These are phyloP conservation scores for Geotrichum siamense DNA, from an alignment of 1,139 yeast genomes.

Conservation along the genomic window DNA sequence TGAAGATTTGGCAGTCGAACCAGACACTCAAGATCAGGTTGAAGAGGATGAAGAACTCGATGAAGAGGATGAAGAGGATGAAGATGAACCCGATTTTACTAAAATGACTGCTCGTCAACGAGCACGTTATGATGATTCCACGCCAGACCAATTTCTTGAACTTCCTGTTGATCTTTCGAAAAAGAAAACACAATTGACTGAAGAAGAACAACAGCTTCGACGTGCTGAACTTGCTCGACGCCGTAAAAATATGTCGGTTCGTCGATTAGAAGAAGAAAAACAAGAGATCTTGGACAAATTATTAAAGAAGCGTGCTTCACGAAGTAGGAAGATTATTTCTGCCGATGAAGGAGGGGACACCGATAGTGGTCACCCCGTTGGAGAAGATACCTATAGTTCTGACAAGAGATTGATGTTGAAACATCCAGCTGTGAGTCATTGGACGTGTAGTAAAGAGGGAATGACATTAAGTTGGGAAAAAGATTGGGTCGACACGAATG, in stretches of 20 bases:
- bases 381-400: neutral
- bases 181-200: conserved; percentile 54
- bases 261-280: conserved; percentile 85
- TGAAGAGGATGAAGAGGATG: conserved; percentile 23
- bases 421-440: conserved; percentile 10
- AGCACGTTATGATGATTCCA: conserved; percentile 31
- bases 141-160: conserved; percentile 24
- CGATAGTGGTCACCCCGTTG: conserved; percentile 16
- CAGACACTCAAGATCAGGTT: conserved; percentile 23
- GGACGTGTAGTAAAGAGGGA: conserved; percentile 11
- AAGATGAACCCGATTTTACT: conserved; percentile 31
- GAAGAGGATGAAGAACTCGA: conserved; percentile 22
- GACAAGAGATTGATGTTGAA: conserved; percentile 6
- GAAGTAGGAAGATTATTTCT: conserved; percentile 30
- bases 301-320: conserved; percentile 67
- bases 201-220: conserved; percentile 73
- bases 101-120: conserved; percentile 40
- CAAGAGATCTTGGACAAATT: conserved; percentile 82
- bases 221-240: conserved; percentile 86
- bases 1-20: conserved; percentile 20
- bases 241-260: conserved; percentile 76
- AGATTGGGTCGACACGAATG: no score
- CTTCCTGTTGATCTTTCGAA: conserved; percentile 29
- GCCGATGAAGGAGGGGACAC: conserved; percentile 24
- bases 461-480: conserved; percentile 13